A percentile compares a stretch with the other conserved stretches of the same genome.
Evolutionary conservation across 108 stramenopile genomes (phyloP).

Genomic region (Cyclostephanos tholiformis): DNA sequence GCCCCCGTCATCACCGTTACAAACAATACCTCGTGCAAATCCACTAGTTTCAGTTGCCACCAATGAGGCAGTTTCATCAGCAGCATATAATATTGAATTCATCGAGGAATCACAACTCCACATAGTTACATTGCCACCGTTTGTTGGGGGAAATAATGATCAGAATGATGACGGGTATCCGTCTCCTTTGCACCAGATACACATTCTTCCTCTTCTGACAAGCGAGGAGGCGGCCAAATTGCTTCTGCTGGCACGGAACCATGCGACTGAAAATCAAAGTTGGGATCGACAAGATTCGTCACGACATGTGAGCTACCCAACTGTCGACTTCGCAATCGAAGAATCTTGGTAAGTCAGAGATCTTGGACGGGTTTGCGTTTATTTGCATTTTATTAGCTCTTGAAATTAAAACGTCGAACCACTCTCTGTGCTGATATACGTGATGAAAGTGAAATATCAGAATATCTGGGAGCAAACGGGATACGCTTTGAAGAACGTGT

Average conservation of each 20-base stretch:
- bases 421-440: neutral
- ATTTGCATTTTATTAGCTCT: no score
- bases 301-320: constrained; percentile 68
- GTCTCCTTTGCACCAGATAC: constrained; percentile 66
- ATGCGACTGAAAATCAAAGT: constrained; percentile 53
- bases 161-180: constrained; percentile 47
- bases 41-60: neutral
- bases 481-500: constrained; percentile 58
- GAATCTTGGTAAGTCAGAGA: constrained; percentile 35
- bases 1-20: neutral
- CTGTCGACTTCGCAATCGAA: constrained; percentile 77
- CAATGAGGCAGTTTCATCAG: neutral
- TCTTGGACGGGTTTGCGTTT: neutral
- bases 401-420: neutral
- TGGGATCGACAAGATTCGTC: constrained; percentile 63
- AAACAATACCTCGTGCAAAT: neutral
- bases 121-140: constrained; percentile 38
- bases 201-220: constrained; percentile 56
- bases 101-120: constrained; percentile 22
- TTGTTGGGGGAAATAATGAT: constrained; percentile 23
- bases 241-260: constrained; percentile 47
- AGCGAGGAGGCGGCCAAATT: constrained; percentile 51
- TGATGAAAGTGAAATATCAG: constrained; percentile 17
- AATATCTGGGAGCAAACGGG: constrained; percentile 47
- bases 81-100: constrained; percentile 14